Evolutionary conservation across 1,139 yeast genomes (phyloP), one percentile per base, ranked within the genome.

Genomic region (Wickerhamiella pararugosa): DNA sequence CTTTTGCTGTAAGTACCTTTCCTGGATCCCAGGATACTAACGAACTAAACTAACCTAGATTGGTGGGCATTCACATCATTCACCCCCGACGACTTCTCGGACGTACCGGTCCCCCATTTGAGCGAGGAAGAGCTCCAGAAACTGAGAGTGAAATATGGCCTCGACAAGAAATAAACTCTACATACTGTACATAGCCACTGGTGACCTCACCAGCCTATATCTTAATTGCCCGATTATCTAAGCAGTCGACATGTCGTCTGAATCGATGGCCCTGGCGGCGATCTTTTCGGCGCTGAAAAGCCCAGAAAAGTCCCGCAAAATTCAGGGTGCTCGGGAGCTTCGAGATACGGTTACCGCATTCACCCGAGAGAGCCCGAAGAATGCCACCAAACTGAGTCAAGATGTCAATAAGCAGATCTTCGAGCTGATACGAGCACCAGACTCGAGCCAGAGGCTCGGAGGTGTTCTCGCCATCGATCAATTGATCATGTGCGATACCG

Each of bases 31-130:
- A 25, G 9, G 7, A 26, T 27, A 27, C 26, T 34, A 32, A n/a
- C 6, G 30, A 8, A 32, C 4, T 26, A 34, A 36, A 5, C 32
- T 27, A 41, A 42, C 36, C 31, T 43, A 51, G 59, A 62, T 53
- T 52, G 61, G 43, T 86, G 82, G 67, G 82, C 95, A 0, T 79
- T 75, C 68, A 64, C 67, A 43, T 72, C 75, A 56, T 70, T 87
- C 56, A 75, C 75, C 49, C 75, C 75, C 49, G 96, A 86, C 57
- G 95, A 87, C 52, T 83, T 87, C 58, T 73, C 70, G 40, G 95
- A 86, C 59, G 81, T 87, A 53, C 96, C 96, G 41, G 77, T 87
- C 50, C 97, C 97, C 40, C 96, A 96, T 28, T 71, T 87, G 50
- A 72, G 79, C 36, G 93, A 82, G 47, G 76, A 70, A 43, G 93